These are phyloP conservation scores for Tanacetum coccineum DNA, from an alignment of 129 eudicot species.

Conservation along the genomic window DNA sequence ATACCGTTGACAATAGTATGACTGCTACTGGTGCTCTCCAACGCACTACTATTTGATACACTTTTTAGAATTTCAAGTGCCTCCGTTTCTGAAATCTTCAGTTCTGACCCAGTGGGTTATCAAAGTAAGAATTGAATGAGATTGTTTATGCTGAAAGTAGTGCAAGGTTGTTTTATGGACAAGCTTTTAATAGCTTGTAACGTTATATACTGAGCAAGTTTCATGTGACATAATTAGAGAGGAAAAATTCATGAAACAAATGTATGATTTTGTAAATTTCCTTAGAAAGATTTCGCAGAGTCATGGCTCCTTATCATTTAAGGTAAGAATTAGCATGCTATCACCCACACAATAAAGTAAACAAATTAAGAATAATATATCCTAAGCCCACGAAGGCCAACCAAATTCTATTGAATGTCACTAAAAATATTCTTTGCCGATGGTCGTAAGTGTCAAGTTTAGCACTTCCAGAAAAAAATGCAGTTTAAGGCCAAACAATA, in stretches of 20 bases:
- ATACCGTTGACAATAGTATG: constrained; percentile 56
- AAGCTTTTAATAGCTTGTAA: neutral
- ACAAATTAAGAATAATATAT: no score
- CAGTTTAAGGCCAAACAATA: neutral
- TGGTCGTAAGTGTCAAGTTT: no score
- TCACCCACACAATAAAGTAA: no score
- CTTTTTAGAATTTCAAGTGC: constrained; percentile 57
- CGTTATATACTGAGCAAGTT: no score
- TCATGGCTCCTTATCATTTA: no score
- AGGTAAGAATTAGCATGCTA: no score
- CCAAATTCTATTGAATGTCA: no score
- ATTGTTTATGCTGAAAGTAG: neutral
- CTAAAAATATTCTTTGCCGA: no score
- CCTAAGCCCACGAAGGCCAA: no score
- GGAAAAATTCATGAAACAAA: neutral
- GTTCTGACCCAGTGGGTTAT: constrained; percentile 36
- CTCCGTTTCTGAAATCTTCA: constrained; percentile 62
- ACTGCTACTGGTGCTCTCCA: constrained; percentile 35
- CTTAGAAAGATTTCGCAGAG: no score
- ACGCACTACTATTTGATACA: constrained; percentile 48
- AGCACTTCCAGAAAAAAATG: no score
- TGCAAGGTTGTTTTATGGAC: neutral
- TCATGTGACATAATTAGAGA: neutral
- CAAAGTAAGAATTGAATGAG: neutral
- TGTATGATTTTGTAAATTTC: neutral